Conservation (phyloP, 345 rosid species). For the Brassica incana region DNA sequence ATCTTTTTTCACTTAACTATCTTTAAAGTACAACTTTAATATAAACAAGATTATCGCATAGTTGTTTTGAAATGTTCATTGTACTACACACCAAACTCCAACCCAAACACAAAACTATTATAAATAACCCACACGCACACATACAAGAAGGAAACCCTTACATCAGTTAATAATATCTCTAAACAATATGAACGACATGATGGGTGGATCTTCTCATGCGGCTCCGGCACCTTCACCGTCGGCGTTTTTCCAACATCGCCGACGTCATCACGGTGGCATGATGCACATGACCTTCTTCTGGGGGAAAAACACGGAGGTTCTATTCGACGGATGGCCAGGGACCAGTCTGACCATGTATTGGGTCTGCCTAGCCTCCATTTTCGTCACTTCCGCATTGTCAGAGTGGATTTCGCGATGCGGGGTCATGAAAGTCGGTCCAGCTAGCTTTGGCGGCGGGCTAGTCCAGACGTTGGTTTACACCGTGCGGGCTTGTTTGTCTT, state of each 20-base stretch:
- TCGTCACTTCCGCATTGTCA: constrained; percentile 47
- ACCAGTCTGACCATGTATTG: constrained; percentile 62
- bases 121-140: background rate
- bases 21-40: constrained; percentile 23
- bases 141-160: background rate
- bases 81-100: constrained; percentile 36
- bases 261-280: constrained; percentile 35
- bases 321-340: constrained; percentile 83
- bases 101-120: constrained; percentile 22
- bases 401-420: constrained; percentile 53
- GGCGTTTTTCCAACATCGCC: constrained; percentile 11
- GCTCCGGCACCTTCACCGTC: constrained; percentile 36
- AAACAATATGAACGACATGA: constrained; percentile 35
- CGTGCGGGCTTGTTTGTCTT: constrained; percentile 54
- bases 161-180: constrained; percentile 5
- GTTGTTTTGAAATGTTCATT: constrained; percentile 31
- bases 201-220: constrained; percentile 5
- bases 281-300: constrained; percentile 61
- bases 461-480: constrained; percentile 48
- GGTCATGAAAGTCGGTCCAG: constrained; percentile 52
- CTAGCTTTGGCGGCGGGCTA: constrained; percentile 50
- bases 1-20: constrained; percentile 15
- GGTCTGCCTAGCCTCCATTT: constrained; percentile 51
- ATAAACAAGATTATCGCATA: constrained; percentile 21
- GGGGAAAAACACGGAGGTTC: constrained; percentile 62